Percentiles rank a stretch among this genome's conserved stretches.
Evolutionary conservation across 2,329 filamentous ascomycete genomes (phyloP).

Genomic region (Aphanoascus verrucosus): DNA sequence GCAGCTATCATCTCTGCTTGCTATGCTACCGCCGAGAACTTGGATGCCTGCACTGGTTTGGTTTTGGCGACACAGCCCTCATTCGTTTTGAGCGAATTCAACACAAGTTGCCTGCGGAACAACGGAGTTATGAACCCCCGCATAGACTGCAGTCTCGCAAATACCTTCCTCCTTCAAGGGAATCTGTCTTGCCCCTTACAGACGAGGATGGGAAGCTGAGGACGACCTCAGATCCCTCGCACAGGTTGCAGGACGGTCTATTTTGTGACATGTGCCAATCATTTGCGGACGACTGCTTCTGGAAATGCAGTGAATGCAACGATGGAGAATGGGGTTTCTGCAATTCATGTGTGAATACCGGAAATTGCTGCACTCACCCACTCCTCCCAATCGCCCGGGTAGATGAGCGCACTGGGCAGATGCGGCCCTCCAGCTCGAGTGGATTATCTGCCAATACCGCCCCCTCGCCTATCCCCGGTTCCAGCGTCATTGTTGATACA

Average conservation of each 20-base stretch:
- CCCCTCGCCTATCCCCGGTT: constrained; percentile 21
- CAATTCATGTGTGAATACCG: constrained; percentile 73
- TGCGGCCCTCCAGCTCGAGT: constrained; percentile 15
- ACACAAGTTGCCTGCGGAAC: constrained; percentile 24
- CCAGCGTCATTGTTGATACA: constrained; percentile 35
- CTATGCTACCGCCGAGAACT: constrained; percentile 65
- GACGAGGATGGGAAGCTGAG: constrained; percentile 31
- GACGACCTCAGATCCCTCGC: constrained; percentile 58
- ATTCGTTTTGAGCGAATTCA: constrained; percentile 51
- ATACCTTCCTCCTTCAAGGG: constrained; percentile 25
- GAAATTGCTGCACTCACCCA: constrained; percentile 68
- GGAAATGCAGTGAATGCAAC: constrained; percentile 80
- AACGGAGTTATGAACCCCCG: constrained; percentile 33
- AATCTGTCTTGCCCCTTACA: constrained; percentile 24
- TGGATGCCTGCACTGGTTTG: constrained; percentile 80
- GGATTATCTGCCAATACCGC: constrained; percentile 19
- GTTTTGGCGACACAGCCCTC: constrained; percentile 67
- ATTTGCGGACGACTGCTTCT: constrained; percentile 74
- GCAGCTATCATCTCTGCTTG: constrained; percentile 68
- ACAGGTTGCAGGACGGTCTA: constrained; percentile 62
- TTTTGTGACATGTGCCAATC: constrained; percentile 70
- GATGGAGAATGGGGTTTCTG: constrained; percentile 94
- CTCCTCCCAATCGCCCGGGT: constrained; percentile 65
- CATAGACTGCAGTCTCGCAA: constrained; percentile 40
- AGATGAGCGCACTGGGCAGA: constrained; percentile 17